These are phyloP conservation scores for Globomyces sp. DNA, from an alignment of 371 early-diverging fungal genomes.

Conservation along the genomic window DNA sequence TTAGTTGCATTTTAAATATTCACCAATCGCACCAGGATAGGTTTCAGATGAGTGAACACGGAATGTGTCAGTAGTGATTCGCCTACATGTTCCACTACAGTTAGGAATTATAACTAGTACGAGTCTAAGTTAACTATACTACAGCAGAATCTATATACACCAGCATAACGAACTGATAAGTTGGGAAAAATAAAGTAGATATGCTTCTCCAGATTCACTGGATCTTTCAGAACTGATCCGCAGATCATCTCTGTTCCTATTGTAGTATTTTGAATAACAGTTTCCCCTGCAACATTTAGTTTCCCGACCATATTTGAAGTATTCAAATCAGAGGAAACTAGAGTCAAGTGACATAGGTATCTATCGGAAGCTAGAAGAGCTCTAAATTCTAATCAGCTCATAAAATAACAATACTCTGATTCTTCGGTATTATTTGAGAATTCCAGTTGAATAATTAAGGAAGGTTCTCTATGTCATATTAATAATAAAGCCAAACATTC, in stretches of 20 bases:
- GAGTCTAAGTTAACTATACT: not conserved
- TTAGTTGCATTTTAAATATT: too few species aligned
- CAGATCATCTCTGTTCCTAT: not conserved
- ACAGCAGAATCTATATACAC: not conserved
- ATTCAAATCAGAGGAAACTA: not conserved
- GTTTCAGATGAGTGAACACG: too few species aligned
- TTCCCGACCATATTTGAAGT: not conserved
- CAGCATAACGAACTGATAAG: constrained; percentile 2
- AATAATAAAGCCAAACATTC: not conserved
- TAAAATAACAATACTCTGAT: not conserved
- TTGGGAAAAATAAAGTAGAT: not conserved
- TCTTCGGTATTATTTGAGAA: not conserved
- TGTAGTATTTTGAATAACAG: not conserved
- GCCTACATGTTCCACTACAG: too few species aligned
- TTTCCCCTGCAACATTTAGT: too few species aligned
- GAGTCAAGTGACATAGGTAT: not conserved
- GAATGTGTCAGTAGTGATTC: too few species aligned
- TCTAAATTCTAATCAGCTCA: not conserved
- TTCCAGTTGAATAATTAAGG: not conserved
- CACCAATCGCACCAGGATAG: too few species aligned
- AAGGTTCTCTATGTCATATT: not conserved
- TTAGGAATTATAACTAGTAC: not conserved
- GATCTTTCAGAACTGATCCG: not conserved
- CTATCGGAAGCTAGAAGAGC: not conserved
- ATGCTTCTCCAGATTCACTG: not conserved